Conservation (phyloP, 129 eudicot genomes). For the Scalesia atractyloides region DNA sequence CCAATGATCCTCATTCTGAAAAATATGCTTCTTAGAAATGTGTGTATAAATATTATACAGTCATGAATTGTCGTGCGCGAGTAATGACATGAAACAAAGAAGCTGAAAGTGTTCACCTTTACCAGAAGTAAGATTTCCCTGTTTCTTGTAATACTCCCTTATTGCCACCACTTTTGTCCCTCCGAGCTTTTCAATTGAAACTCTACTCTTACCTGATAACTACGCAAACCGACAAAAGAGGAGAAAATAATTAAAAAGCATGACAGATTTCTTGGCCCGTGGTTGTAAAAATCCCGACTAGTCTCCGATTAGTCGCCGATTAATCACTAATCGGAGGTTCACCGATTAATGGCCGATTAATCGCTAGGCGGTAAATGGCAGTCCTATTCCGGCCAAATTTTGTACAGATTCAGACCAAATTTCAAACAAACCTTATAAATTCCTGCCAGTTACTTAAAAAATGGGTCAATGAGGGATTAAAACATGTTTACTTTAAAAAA, state of each 20-base stretch:
- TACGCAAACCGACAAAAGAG: constrained; percentile 26
- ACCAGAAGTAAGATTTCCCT: constrained; percentile 48
- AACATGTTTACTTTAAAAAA: no score
- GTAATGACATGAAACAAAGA: constrained; percentile 16
- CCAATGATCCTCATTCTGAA: background rate
- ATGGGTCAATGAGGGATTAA: no score
- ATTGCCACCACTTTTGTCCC: constrained; percentile 53
- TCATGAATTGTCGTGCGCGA: background rate
- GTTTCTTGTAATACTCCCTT: constrained; percentile 48
- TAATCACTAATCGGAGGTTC: no score
- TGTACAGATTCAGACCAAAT: no score
- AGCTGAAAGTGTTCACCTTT: constrained; percentile 47
- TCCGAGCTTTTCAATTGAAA: constrained; percentile 40
- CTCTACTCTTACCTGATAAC: constrained; percentile 63
- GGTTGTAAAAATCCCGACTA: no score
- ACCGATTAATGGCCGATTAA: no score
- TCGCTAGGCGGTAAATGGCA: no score
- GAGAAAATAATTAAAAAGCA: background rate
- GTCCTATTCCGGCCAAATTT: no score
- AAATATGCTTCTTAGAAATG: background rate
- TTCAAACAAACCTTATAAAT: no score
- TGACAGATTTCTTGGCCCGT: background rate
- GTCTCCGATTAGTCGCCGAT: no score
- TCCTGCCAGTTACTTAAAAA: no score
- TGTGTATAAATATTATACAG: background rate